Evolutionary conservation across 495 filamentous ascomycete species (phyloP).

Genomic region (Aspergillus saccharolyticus): DNA sequence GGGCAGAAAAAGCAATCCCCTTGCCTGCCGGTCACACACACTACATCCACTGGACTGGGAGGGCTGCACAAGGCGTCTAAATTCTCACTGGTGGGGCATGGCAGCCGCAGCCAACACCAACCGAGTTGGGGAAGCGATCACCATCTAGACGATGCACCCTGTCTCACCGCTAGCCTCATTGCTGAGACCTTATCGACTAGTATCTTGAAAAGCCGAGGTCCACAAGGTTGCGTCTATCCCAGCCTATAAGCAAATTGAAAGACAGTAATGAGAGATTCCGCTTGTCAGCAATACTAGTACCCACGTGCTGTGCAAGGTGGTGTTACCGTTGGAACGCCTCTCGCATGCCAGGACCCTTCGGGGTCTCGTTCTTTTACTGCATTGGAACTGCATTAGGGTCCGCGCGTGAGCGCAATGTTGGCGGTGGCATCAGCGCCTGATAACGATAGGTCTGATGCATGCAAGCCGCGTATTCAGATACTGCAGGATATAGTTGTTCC

Average conservation of each 20-base stretch:
- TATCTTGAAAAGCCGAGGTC: neutral
- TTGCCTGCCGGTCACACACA: neutral
- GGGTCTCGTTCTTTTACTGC: too few species aligned
- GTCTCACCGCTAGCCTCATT: neutral
- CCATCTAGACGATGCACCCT: neutral
- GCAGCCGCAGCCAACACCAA: too few species aligned
- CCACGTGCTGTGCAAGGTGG: neutral
- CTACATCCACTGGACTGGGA: neutral
- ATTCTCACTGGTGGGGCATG: too few species aligned
- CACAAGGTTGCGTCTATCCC: neutral
- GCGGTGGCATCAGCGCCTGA: too few species aligned
- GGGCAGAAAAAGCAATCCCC: too few species aligned
- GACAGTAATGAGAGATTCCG: too few species aligned
- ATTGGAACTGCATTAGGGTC: too few species aligned
- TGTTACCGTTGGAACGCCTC: neutral
- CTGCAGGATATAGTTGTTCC: too few species aligned
- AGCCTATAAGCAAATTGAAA: neutral
- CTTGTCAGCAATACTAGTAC: neutral
- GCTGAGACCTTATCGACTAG: neutral
- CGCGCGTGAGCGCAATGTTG: too few species aligned
- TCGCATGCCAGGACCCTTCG: neutral
- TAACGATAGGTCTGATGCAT: too few species aligned
- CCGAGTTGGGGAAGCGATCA: neutral
- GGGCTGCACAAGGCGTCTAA: too few species aligned
- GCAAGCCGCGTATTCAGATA: too few species aligned